A percentile compares a stretch with the other conserved stretches of the same genome.
Conservation (phyloP, 2,329 filamentous ascomycete species). For the Aspergillus sp. region DNA sequence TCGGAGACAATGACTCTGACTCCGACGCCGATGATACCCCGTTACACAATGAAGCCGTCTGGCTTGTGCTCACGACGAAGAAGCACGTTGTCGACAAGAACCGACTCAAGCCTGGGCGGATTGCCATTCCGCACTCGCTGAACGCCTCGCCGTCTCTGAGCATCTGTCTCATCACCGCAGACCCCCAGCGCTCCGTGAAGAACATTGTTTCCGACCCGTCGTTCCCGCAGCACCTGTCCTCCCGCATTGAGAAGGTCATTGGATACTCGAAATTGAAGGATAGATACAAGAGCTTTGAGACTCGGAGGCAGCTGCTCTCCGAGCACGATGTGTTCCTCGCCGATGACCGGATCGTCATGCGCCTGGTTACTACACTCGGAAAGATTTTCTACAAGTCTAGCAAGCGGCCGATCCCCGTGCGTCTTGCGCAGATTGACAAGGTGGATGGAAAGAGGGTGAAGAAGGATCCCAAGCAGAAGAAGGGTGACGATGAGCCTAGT, state of each 20-base stretch:
- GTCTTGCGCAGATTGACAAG: slow-evolving; percentile 68
- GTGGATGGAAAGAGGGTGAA: slow-evolving; percentile 64
- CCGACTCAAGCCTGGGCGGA: slow-evolving; percentile 81
- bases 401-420: slow-evolving; percentile 87
- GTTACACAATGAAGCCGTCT: slow-evolving; percentile 59
- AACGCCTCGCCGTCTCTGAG: slow-evolving; percentile 68
- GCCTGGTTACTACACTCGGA: slow-evolving; percentile 77
- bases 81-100: slow-evolving; percentile 73
- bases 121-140: slow-evolving; percentile 76
- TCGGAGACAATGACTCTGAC: slow-evolving; percentile 53
- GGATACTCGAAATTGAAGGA: slow-evolving; percentile 83
- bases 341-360: slow-evolving; percentile 78
- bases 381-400: slow-evolving; percentile 90
- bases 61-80: slow-evolving; percentile 67
- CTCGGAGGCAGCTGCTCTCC: slow-evolving; percentile 76
- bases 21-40: slow-evolving; percentile 50
- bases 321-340: slow-evolving; percentile 95
- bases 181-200: slow-evolving; percentile 85
- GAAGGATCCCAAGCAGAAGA: slow-evolving; percentile 56
- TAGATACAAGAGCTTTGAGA: slow-evolving; percentile 89
- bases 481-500: slow-evolving; percentile 47
- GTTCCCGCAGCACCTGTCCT: slow-evolving; percentile 69
- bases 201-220: slow-evolving; percentile 76
- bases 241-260: slow-evolving; percentile 75
- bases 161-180: slow-evolving; percentile 85